These are phyloP conservation scores for Amyloporia xantha DNA, from an alignment of 768 basidiomycete species.

Conservation along the genomic window DNA sequence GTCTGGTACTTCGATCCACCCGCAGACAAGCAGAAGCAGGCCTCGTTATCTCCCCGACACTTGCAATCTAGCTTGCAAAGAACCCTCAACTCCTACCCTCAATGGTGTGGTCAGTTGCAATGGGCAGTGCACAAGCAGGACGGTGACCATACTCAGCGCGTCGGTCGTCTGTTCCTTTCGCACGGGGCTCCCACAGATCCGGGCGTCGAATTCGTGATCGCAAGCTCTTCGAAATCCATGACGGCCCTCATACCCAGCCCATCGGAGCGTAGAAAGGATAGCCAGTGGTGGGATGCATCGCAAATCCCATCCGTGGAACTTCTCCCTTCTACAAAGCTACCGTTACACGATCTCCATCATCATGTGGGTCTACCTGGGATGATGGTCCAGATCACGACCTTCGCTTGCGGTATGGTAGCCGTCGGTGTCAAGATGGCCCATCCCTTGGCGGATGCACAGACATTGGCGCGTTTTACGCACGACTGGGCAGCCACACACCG, in stretches of 20 bases:
- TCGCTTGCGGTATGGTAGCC: conserved; percentile 22
- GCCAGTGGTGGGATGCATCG: conserved; percentile 5
- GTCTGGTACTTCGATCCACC: conserved; percentile 9
- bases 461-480: conserved; percentile 27
- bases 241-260: background rate
- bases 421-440: conserved; percentile 30
- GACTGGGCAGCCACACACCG: conserved; percentile 29
- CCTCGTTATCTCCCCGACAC: background rate
- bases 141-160: background rate
- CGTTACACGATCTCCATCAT: conserved; percentile 2
- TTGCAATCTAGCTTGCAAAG: background rate
- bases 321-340: background rate
- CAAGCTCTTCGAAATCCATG: background rate
- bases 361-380: conserved; percentile 23
- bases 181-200: conserved; percentile 9
- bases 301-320: conserved; percentile 4
- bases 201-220: conserved; percentile 7
- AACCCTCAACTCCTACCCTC: conserved; percentile 5
- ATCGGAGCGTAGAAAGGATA: background rate
- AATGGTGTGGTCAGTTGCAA: conserved; percentile 9
- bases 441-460: conserved; percentile 31
- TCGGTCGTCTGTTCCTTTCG: conserved; percentile 6
- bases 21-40: too few species aligned
- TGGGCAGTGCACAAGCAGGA: conserved; percentile 7
- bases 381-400: conserved; percentile 29